phyloP scores from a whole-genome alignment of 2,329 filamentous ascomycete genomes.

The Aspergillus glaucus region DNA sequence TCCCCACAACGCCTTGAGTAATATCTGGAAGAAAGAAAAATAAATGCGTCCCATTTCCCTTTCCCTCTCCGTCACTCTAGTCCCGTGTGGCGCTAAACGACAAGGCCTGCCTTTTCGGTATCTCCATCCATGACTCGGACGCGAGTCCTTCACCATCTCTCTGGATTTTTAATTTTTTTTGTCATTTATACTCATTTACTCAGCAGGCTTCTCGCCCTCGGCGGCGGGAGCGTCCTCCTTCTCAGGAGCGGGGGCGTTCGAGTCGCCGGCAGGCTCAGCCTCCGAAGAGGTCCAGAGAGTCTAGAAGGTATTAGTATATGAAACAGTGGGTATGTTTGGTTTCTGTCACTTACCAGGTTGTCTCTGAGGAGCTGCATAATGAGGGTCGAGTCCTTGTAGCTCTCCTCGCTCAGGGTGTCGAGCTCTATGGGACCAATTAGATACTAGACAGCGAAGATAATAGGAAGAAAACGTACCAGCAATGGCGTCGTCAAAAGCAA shows the following conservation, averaged over 20 bases:
- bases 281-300: constrained; percentile 99
- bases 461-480: constrained; percentile 56
- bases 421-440: constrained; percentile 57
- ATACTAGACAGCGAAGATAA: neutral
- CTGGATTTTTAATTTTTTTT: constrained; percentile 1
- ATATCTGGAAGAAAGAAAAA: constrained; percentile 2
- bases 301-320: constrained; percentile 44
- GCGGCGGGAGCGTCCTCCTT: constrained; percentile 39
- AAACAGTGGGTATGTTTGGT: neutral
- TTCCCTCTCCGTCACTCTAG: constrained; percentile 2
- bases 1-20: constrained; percentile 2
- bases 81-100: constrained; percentile 2
- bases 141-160: constrained; percentile 29
- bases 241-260: constrained; percentile 36
- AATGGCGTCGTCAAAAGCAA: constrained; percentile 94
- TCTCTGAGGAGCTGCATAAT: constrained; percentile 98
- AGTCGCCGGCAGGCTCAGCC: constrained; percentile 68
- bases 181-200: constrained; percentile 25
- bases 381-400: constrained; percentile 97
- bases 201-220: constrained; percentile 27
- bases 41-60: constrained; percentile 5
- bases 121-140: constrained; percentile 14
- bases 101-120: constrained; percentile 3
- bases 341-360: constrained; percentile 64
- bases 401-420: constrained; percentile 94